Percentiles rank a stretch among this genome's conserved stretches.
phyloP scores from a whole-genome alignment of 768 basidiomycete species.

The Cystofilobasidium ferigula region DNA sequence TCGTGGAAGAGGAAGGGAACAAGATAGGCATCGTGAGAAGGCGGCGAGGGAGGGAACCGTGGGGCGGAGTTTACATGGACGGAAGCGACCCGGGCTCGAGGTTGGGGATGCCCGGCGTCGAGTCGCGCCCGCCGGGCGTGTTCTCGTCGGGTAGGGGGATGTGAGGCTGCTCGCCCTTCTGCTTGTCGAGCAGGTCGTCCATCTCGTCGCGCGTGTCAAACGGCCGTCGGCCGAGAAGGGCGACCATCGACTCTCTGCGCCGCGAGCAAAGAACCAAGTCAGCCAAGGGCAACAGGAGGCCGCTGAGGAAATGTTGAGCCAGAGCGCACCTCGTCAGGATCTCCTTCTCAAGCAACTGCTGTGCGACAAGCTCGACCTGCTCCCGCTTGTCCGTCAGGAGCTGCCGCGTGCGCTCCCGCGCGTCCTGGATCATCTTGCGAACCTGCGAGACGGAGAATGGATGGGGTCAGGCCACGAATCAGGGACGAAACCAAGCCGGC shows the following conservation, averaged over 20 bases:
- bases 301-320: constrained; percentile 7
- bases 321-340: constrained; percentile 72
- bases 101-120: background rate
- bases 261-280: background rate
- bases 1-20: background rate
- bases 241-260: background rate
- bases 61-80: background rate
- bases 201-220: constrained; percentile 59
- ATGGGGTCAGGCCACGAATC: background rate
- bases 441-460: constrained; percentile 10
- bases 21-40: background rate
- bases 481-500: constrained; percentile 9
- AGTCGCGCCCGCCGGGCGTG: background rate
- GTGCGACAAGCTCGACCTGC: constrained; percentile 88
- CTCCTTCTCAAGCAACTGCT: constrained; percentile 83
- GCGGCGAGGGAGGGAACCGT: background rate
- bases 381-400: constrained; percentile 68
- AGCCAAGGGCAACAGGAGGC: background rate
- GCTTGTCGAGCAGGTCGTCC: constrained; percentile 44
- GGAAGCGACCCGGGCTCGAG: constrained; percentile 1
- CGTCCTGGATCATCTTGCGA: constrained; percentile 43
- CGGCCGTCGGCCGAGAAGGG: constrained; percentile 33
- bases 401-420: constrained; percentile 70
- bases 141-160: background rate
- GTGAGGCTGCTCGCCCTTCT: background rate